A percentile compares a stretch with the other conserved stretches of the same genome.
phyloP scores from a whole-genome alignment of 2,329 filamentous ascomycete species.

The Aspergillus latus region DNA sequence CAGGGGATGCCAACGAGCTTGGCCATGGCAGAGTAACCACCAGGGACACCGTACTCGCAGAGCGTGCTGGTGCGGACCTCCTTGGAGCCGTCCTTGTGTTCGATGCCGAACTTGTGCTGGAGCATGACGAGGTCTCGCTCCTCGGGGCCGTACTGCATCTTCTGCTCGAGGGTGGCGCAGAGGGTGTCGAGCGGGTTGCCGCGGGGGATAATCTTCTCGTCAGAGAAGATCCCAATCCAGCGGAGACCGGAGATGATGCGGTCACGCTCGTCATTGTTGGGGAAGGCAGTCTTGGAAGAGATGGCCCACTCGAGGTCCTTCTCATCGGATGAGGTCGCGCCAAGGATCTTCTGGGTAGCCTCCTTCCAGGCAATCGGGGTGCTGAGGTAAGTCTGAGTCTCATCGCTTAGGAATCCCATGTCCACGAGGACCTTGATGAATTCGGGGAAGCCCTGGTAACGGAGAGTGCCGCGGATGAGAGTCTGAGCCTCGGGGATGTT shows the following conservation, averaged over 20 bases:
- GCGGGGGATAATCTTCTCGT: constrained; percentile 66
- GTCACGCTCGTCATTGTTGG: constrained; percentile 64
- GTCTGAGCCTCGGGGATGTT: constrained; percentile 88
- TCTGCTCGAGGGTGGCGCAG: constrained; percentile 82
- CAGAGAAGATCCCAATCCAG: constrained; percentile 69
- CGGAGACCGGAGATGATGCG: constrained; percentile 69
- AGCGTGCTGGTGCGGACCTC: constrained; percentile 80
- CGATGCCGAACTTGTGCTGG: constrained; percentile 69
- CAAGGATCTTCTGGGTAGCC: constrained; percentile 74
- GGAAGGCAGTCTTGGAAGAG: constrained; percentile 71
- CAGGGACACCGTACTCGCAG: constrained; percentile 75
- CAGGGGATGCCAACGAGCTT: constrained; percentile 76
- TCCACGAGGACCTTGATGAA: constrained; percentile 86
- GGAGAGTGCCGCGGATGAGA: constrained; percentile 59
- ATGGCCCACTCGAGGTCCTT: constrained; percentile 73
- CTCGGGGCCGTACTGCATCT: constrained; percentile 81
- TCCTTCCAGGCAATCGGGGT: constrained; percentile 76
- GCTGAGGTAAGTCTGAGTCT: constrained; percentile 64
- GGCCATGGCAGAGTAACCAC: constrained; percentile 81
- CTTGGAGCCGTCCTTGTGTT: constrained; percentile 73
- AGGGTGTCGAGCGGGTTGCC: constrained; percentile 88
- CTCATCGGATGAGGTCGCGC: constrained; percentile 64
- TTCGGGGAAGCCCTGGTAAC: constrained; percentile 55
- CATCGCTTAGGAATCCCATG: constrained; percentile 81
- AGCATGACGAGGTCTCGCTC: constrained; percentile 81